Evolutionary conservation across 1,284 basidiomycete genomes (phyloP), one percentile per base, ranked within the genome.

Genomic region (Kalmanozyma brasiliensis): DNA sequence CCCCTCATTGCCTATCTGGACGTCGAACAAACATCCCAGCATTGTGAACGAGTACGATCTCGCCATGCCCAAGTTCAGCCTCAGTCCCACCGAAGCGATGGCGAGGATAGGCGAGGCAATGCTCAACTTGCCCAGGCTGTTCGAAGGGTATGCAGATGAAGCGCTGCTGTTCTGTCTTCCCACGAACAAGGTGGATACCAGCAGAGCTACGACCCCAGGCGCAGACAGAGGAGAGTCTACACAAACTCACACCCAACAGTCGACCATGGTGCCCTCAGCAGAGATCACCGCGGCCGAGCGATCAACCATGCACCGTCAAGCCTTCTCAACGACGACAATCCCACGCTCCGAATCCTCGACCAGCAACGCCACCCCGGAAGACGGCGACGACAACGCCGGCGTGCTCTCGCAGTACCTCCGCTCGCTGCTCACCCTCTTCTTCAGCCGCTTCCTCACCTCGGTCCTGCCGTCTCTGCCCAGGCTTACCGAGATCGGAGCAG

Each of bases 121-220:
- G 43, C 86, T 98, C 35, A 97, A 96, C 83, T 87, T 98, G 6
- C 93, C 95, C 1, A 85, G 94, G 45, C 84, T 98, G 19, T 95
- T 98, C 80, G 94, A 98, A 81, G 90, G 94, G 16, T 94, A 96
- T 78, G 92, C 91, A 4, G 90, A 91, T 49, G 94, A 97, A 81
- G 91, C 92, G 68, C 85, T 95, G 4, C 91, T 93, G 0, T 87
- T 86, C 75, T 83, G 93, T 52, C 37, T 70, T 0, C 13, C 41
- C 22, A 33, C 17, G 17, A 42, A 23, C 29, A 47, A 49, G 17
- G 36, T 49, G 35, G 52, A 17, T 7, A 42, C 23, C 14, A 24
- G 37, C 17, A n/a, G 87, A 34, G 14, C 19, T 89, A 64, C 74
- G 83, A 3, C 87, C 88, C 45, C 83, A 88, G 16, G 82, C 89